A percentile compares a stretch with the other conserved stretches of the same genome.
phyloP scores from a whole-genome alignment of 345 rosid species.

The Pugionium dolabratum region DNA sequence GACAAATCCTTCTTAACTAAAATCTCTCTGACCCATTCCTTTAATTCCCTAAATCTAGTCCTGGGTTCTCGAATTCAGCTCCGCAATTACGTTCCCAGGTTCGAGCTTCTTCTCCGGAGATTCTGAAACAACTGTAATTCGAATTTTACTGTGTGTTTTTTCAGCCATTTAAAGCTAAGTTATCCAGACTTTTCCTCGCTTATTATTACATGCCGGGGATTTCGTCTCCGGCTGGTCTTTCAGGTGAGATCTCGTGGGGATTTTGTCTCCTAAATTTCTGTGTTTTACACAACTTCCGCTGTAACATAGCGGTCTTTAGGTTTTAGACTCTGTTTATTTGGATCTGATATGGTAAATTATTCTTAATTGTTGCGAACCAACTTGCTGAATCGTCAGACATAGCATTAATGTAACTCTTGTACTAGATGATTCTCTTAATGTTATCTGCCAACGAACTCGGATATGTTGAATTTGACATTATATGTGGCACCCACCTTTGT shows the following conservation, averaged over 20 bases:
- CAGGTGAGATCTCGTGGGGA: slow-evolving; percentile 48
- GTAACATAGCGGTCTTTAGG: neutral
- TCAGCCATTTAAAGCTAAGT: slow-evolving; percentile 12
- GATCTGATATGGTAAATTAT: slow-evolving; percentile 9
- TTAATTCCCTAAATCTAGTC: slow-evolving; percentile 5
- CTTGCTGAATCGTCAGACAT: too few species aligned
- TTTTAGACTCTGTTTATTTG: slow-evolving; percentile 15
- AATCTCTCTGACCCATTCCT: slow-evolving; percentile 39
- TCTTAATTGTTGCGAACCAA: slow-evolving; percentile 2
- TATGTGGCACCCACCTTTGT: slow-evolving; percentile 16
- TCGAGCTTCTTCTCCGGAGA: slow-evolving; percentile 22
- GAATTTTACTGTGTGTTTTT: neutral
- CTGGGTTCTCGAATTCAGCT: slow-evolving; percentile 19
- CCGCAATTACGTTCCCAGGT: slow-evolving; percentile 3
- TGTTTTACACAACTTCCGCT: neutral
- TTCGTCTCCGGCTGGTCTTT: slow-evolving; percentile 41
- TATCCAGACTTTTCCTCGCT: neutral
- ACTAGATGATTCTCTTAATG: slow-evolving; percentile 4
- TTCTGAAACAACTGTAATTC: neutral
- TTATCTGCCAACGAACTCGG: neutral
- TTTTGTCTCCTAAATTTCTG: neutral
- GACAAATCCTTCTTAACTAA: slow-evolving; percentile 49
- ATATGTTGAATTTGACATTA: slow-evolving; percentile 9
- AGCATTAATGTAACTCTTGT: slow-evolving; percentile 3
- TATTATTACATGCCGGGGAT: slow-evolving; percentile 48